These are phyloP conservation scores for Aegle marmelos DNA, from an alignment of 345 rosid species.

Conservation along the genomic window DNA sequence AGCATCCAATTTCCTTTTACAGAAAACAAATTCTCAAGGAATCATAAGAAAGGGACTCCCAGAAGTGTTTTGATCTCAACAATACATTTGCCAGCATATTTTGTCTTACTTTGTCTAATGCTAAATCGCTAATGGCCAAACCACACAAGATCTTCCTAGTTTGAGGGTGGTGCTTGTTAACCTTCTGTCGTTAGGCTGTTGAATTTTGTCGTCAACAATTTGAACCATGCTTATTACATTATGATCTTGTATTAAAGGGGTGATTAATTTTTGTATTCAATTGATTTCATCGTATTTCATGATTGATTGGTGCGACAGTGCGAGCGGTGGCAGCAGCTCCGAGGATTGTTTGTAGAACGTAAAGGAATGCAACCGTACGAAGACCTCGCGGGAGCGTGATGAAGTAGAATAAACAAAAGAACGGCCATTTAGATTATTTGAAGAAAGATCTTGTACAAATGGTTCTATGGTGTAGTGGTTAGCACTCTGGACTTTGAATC, in stretches of 20 bases:
- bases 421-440: neutral
- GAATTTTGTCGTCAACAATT: neutral
- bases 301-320: neutral
- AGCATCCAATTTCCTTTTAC: neutral
- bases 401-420: neutral
- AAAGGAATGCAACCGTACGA: too few relatives aligned
- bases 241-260: neutral
- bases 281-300: neutral
- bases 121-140: neutral
- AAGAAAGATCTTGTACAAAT: fast-evolving
- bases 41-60: neutral
- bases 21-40: neutral
- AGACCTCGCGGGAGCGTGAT: fast-evolving
- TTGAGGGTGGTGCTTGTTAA: neutral
- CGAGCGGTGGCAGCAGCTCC: neutral
- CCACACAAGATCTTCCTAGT: neutral
- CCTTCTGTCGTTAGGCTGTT: neutral
- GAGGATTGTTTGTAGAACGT: neutral
- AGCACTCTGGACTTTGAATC: constrained; percentile 99
- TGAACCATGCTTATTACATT: neutral
- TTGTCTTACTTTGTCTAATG: too few relatives aligned
- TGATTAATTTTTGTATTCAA: too few relatives aligned
- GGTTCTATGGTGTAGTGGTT: constrained; percentile 99
- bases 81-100: neutral
- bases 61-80: constrained; percentile 13